Percentiles rank a stretch among this genome's conserved stretches.
phyloP scores from a whole-genome alignment of 345 rosid genomes.

The Linum trigynum region DNA sequence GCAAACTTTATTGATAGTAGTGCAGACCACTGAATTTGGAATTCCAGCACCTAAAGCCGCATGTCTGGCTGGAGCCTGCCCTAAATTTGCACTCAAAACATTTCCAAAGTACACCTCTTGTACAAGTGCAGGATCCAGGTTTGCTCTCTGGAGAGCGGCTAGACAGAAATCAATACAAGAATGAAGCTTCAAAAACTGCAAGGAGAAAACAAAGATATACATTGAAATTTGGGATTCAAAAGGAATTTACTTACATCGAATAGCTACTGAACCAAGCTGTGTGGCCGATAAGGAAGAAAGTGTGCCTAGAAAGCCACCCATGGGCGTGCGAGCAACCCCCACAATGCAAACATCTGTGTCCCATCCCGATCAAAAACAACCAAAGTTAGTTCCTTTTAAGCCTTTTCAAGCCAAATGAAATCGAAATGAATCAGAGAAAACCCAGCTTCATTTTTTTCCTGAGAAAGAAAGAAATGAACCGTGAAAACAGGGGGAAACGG shows the following conservation, averaged over 20 bases:
- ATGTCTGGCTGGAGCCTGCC: not conserved
- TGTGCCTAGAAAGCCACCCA: constrained; percentile 29
- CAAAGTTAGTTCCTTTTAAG: not conserved
- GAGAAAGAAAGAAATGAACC: not conserved
- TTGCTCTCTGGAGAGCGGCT: constrained; percentile 3
- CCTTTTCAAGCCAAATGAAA: not conserved
- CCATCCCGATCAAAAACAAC: not conserved
- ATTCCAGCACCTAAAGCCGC: constrained; percentile 8
- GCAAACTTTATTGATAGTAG: constrained; percentile 28
- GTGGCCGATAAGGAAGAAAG: constrained; percentile 25
- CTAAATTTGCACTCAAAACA: constrained; percentile 3
- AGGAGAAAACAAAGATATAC: not conserved
- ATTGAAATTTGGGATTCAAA: not conserved
- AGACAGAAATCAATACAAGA: not conserved
- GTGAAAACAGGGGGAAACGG: not conserved
- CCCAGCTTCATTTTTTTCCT: not conserved
- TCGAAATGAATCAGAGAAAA: not conserved
- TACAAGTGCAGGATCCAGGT: not conserved
- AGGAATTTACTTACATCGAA: not conserved
- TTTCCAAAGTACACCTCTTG: constrained; percentile 3
- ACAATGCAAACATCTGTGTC: constrained; percentile 23
- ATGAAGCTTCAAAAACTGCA: not conserved
- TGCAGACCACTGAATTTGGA: constrained; percentile 23
- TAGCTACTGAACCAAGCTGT: constrained; percentile 17
- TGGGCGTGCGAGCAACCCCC: constrained; percentile 23